These are phyloP conservation scores for Cercospora zeina DNA, from an alignment of 2,329 filamentous ascomycete genomes.

Conservation along the genomic window DNA sequence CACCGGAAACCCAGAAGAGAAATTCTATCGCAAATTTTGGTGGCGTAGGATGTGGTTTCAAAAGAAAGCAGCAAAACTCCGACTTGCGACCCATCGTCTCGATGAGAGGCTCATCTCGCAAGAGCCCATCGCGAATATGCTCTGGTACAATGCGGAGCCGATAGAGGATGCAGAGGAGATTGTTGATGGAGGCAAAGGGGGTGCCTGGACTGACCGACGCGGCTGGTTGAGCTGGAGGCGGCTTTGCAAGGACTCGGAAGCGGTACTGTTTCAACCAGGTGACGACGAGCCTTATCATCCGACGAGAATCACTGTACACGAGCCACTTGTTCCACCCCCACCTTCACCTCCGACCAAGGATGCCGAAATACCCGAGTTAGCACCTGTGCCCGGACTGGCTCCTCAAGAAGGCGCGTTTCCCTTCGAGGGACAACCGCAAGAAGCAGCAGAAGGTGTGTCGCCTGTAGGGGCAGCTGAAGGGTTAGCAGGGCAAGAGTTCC, in stretches of 20 bases:
- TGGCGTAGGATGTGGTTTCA: conserved; percentile 40
- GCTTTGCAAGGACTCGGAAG: conserved; percentile 31
- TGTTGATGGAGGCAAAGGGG: conserved; percentile 24
- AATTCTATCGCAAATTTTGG: conserved; percentile 35
- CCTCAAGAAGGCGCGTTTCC: not conserved
- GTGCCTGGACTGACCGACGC: conserved; percentile 36
- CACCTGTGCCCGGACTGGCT: not conserved
- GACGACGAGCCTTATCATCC: conserved; percentile 28
- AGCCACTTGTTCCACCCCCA: not conserved
- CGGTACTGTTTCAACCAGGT: conserved; percentile 23
- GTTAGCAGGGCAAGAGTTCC: not conserved
- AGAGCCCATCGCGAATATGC: conserved; percentile 30
- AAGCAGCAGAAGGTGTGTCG: not conserved
- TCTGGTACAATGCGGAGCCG: conserved; percentile 33
- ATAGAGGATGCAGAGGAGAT: conserved; percentile 30
- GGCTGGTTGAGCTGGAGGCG: conserved; percentile 36
- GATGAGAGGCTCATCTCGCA: conserved; percentile 26
- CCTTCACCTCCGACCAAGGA: not conserved
- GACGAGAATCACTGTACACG: not conserved
- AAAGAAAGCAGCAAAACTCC: conserved; percentile 30
- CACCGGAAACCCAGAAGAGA: conserved; percentile 34
- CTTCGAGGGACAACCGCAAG: conserved; percentile 1
- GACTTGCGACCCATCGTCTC: conserved; percentile 25
- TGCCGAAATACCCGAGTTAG: not conserved
- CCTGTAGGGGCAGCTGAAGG: conserved; percentile 2